phyloP scores from a whole-genome alignment of 2,329 filamentous ascomycete species.

The Botrytis fabae region DNA sequence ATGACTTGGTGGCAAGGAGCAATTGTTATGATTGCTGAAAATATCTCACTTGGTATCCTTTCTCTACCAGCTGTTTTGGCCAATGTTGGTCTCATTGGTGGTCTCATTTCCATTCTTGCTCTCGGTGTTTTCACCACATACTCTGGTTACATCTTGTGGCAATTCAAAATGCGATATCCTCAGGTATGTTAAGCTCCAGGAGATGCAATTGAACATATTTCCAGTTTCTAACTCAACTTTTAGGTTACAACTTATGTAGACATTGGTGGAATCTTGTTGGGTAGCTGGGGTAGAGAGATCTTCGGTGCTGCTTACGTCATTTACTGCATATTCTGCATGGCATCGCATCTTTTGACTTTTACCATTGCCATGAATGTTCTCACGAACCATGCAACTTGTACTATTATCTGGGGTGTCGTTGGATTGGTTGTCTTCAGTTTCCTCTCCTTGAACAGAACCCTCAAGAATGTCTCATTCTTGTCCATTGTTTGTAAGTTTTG shows the following conservation, averaged over 20 bases:
- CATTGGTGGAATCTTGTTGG: constrained; percentile 54
- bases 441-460: constrained; percentile 54
- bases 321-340: constrained; percentile 62
- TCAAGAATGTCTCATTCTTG: constrained; percentile 55
- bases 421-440: constrained; percentile 53
- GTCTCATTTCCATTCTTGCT: constrained; percentile 51
- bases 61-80: constrained; percentile 25
- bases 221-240: neutral
- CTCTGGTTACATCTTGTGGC: constrained; percentile 60
- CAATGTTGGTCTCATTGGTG: constrained; percentile 25
- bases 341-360: constrained; percentile 60
- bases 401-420: constrained; percentile 54
- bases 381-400: constrained; percentile 55
- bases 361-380: constrained; percentile 58
- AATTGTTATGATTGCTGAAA: constrained; percentile 25
- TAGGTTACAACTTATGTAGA: constrained; percentile 51
- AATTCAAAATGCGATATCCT: constrained; percentile 56
- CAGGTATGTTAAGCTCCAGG: constrained; percentile 42
- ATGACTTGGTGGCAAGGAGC: constrained; percentile 25
- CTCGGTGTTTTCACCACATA: constrained; percentile 59
- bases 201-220: neutral
- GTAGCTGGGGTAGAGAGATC: constrained; percentile 47
- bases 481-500: constrained; percentile 50
- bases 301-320: constrained; percentile 52
- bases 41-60: constrained; percentile 26